phyloP scores from a whole-genome alignment of 1,139 yeast species.

The Suhomyces coccinellae region DNA sequence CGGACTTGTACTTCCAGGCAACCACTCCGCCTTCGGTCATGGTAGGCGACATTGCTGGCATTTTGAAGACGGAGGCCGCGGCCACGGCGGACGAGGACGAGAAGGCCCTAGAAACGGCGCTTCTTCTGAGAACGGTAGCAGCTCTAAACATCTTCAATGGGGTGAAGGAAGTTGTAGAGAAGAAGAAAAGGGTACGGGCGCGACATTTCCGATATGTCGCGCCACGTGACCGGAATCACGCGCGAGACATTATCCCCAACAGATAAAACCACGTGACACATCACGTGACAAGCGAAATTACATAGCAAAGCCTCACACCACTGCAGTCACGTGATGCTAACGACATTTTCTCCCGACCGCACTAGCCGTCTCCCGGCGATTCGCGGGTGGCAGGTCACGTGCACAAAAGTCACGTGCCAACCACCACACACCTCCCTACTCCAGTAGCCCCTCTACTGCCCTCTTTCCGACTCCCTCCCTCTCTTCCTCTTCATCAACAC shows the following conservation, averaged over 20 bases:
- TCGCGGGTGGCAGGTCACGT: not conserved
- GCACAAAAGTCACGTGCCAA: not conserved
- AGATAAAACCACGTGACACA: no score
- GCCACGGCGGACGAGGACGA: constrained; percentile 23
- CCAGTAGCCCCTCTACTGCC: no score
- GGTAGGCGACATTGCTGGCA: constrained; percentile 99
- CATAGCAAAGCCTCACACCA: no score
- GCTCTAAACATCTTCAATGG: constrained; percentile 21
- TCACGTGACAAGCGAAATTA: no score
- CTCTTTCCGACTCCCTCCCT: not conserved
- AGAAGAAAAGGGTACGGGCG: constrained; percentile 16
- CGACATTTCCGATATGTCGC: constrained; percentile 21
- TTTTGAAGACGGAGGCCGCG: constrained; percentile 65
- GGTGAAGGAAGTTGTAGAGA: constrained; percentile 9
- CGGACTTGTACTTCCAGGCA: constrained; percentile 87
- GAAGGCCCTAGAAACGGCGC: constrained; percentile 13
- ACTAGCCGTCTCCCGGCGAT: no score
- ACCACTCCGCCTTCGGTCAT: constrained; percentile 98
- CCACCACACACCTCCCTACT: not conserved
- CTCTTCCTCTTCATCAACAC: not conserved
- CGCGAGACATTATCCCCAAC: not conserved
- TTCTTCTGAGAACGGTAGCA: constrained; percentile 15
- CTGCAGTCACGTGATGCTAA: no score
- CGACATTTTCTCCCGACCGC: no score
- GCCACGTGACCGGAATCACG: not conserved